Evolutionary conservation across 2,329 filamentous ascomycete genomes (phyloP).

Genomic region (Colletotrichum kahawae): DNA sequence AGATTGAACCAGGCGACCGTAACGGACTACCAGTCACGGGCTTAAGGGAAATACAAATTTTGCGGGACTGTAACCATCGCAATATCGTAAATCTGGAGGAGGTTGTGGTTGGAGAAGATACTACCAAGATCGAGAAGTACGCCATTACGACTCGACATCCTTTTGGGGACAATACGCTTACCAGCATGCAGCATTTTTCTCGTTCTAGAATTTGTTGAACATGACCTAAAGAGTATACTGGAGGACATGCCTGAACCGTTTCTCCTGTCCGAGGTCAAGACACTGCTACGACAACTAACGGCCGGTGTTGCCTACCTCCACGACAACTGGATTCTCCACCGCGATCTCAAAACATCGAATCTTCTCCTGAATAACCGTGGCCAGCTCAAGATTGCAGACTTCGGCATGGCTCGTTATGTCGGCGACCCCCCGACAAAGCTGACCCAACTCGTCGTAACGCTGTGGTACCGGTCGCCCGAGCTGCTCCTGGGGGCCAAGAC

Average conservation of each 20-base stretch:
- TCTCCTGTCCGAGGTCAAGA: conserved; percentile 90
- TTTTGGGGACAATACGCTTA: conserved; percentile 25
- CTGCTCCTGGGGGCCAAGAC: conserved; percentile 79
- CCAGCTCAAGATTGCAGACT: conserved; percentile 94
- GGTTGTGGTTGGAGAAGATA: conserved; percentile 77
- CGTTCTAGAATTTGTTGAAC: conserved; percentile 96
- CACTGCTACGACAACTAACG: conserved; percentile 81
- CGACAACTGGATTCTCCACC: conserved; percentile 87
- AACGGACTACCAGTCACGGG: conserved; percentile 88
- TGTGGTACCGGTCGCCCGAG: conserved; percentile 96
- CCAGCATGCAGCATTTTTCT: conserved; percentile 74
- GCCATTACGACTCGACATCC: conserved; percentile 38
- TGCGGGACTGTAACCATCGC: conserved; percentile 78
- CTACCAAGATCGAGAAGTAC: conserved; percentile 58
- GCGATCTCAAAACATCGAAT: conserved; percentile 92
- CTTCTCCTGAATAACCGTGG: conserved; percentile 95
- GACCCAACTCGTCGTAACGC: conserved; percentile 91
- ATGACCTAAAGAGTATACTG: conserved; percentile 92
- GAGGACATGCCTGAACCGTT: conserved; percentile 96
- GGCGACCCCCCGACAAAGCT: conserved; percentile 79
- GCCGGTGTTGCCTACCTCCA: conserved; percentile 87
- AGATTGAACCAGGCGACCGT: conserved; percentile 79
- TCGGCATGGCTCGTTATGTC: conserved; percentile 94
- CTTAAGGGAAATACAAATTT: conserved; percentile 89
- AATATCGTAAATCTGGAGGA: conserved; percentile 86